Evolutionary conservation across 163 green algal genomes (phyloP), one percentile per base, ranked within the genome.

Genomic region (Coccomyxa subellipsoidea): DNA sequence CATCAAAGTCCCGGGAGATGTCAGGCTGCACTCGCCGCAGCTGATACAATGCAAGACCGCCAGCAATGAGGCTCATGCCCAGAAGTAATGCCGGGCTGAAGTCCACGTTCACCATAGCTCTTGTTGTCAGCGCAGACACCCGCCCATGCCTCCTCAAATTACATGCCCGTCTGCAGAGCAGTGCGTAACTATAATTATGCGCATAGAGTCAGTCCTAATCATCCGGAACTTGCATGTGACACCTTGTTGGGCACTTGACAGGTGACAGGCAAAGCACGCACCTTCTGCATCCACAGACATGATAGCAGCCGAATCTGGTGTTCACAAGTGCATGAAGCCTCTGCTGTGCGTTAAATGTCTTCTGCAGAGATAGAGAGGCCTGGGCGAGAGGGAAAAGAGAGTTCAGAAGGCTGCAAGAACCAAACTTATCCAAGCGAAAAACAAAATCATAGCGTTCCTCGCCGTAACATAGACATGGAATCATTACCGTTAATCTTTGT

Each of bases 51-150:
- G 38, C 12, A 32, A 82, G 23, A 9, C 84, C 84, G 32, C 79
- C 73, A 6, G 32, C 75, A 32, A 88, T 78, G 21, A 88, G 72
- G 69, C 66, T 80, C 29, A 79, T 36, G 38, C 84, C 84, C 7
- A 88, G 66, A n/a, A 84, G 35, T 25, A 88, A 66, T 21, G 84
- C 78, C 12, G 84, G 84, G 66, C 69, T 86, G 76, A 80, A 84
- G 37, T 88, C 84, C 0, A 88, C 73, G 38, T 83, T 84, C 21
- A 88, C 83, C 75, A 88, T 80, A 12, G 84, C 84, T 38, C 32
- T 38, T 77, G 70, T 77, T n/a, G 21, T 9, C 31, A 40, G 4
- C 27, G 70, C 70, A 18, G 32, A 34, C 29, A 7, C 66, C n/a
- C 66, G 66, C 4, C 47, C 47, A 59, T 2, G 47, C 47, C 47